A percentile compares a stretch with the other conserved stretches of the same genome.
phyloP scores from a whole-genome alignment of 768 basidiomycete species.

The Multifurca ochricompacta region DNA sequence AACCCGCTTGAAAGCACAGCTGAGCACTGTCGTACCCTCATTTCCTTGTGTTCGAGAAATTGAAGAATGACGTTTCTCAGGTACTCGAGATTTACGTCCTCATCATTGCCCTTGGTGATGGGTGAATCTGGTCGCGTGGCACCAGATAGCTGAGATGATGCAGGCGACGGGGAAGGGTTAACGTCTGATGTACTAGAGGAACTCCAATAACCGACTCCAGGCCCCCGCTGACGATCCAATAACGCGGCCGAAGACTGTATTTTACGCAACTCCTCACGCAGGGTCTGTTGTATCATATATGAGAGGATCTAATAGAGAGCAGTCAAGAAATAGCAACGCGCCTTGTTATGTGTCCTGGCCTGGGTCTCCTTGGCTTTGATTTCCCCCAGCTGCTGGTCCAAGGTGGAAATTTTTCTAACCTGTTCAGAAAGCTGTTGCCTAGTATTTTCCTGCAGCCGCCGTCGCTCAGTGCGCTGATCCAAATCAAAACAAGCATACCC shows the following conservation, averaged over 20 bases:
- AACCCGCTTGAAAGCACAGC: neutral
- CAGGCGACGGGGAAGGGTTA: slow-evolving; percentile 30
- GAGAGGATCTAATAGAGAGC: neutral
- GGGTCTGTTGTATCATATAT: slow-evolving; percentile 41
- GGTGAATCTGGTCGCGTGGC: slow-evolving; percentile 28
- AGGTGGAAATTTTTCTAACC: slow-evolving; percentile 37
- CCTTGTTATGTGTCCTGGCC: slow-evolving; percentile 72
- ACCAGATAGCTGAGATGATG: slow-evolving; percentile 32
- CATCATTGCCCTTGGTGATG: slow-evolving; percentile 48
- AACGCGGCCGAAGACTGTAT: slow-evolving; percentile 89
- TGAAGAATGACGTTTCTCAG: slow-evolving; percentile 93
- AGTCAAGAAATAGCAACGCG: slow-evolving; percentile 25
- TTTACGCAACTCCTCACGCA: slow-evolving; percentile 92
- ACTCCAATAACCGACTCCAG: slow-evolving; percentile 90
- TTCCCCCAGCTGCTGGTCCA: slow-evolving; percentile 72
- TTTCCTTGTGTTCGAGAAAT: slow-evolving; percentile 97
- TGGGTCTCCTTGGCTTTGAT: slow-evolving; percentile 60
- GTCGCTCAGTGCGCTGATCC: neutral
- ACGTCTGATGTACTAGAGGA: slow-evolving; percentile 31
- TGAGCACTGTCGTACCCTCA: slow-evolving; percentile 61
- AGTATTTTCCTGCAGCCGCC: slow-evolving; percentile 32
- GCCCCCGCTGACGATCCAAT: slow-evolving; percentile 84
- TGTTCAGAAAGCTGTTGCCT: slow-evolving; percentile 44
- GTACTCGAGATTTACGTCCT: slow-evolving; percentile 94
- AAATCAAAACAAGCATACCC: slow-evolving; percentile 17